A percentile compares a stretch with the other conserved stretches of the same genome.
Conservation (phyloP, 495 filamentous ascomycete genomes). For the Podospora didyma region DNA sequence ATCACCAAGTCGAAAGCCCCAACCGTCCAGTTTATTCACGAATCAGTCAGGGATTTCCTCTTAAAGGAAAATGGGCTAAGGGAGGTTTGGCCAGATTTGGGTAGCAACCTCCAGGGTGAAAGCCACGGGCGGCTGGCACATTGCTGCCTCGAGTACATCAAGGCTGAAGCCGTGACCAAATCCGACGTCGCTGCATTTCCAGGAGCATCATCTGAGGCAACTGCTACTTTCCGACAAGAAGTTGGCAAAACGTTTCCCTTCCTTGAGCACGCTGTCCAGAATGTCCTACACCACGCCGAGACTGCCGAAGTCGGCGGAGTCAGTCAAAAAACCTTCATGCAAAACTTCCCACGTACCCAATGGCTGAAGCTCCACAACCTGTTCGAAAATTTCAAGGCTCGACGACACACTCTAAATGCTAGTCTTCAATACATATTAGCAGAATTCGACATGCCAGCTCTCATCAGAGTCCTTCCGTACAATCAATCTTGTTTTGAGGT, state of each 20-base stretch:
- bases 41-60: constrained; percentile 39
- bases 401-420: background rate
- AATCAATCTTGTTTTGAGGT: constrained; percentile 24
- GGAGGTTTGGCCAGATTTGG: constrained; percentile 31
- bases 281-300: background rate
- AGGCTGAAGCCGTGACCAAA: background rate
- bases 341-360: background rate
- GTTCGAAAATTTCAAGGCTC: background rate
- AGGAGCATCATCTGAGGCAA: background rate
- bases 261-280: background rate
- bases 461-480: constrained; percentile 29
- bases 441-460: constrained; percentile 16
- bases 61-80: constrained; percentile 27
- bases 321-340: background rate
- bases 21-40: constrained; percentile 41
- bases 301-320: background rate
- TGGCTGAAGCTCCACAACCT: background rate
- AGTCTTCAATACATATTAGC: background rate
- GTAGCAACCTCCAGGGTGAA: constrained; percentile 14
- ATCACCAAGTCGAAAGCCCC: constrained; percentile 22
- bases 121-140: constrained; percentile 35
- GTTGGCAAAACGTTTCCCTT: background rate
- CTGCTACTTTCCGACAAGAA: background rate
- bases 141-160: constrained; percentile 30
- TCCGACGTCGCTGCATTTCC: constrained; percentile 1